These are phyloP conservation scores for Beauveria sp. DNA, from an alignment of 2,329 filamentous ascomycete species.

Conservation along the genomic window DNA sequence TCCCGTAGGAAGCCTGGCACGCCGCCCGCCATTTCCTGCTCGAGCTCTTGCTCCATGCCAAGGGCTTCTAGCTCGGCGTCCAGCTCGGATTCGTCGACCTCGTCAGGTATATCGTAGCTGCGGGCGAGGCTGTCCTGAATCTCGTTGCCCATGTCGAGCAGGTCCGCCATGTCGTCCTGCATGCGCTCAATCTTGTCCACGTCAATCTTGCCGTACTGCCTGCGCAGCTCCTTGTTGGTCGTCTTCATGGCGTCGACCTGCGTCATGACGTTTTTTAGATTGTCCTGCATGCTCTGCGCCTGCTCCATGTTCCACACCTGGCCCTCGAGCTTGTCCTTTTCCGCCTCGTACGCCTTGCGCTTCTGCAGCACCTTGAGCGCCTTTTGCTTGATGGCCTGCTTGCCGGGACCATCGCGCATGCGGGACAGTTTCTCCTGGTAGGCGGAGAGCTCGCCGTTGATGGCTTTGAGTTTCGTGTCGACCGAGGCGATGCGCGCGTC, in stretches of 20 bases:
- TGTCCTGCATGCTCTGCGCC: constrained; percentile 96
- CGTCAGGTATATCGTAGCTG: constrained; percentile 91
- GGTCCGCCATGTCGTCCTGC: constrained; percentile 98
- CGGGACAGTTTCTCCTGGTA: constrained; percentile 84
- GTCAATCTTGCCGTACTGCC: constrained; percentile 95
- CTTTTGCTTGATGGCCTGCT: constrained; percentile 86
- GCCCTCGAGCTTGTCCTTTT: constrained; percentile 86
- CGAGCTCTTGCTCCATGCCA: constrained; percentile 88
- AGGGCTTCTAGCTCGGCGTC: constrained; percentile 94
- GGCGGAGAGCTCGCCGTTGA: constrained; percentile 81
- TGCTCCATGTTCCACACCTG: constrained; percentile 99
- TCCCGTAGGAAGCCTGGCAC: constrained; percentile 86
- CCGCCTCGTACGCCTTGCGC: constrained; percentile 87
- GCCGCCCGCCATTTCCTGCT: constrained; percentile 55
- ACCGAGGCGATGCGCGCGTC: constrained; percentile 77
- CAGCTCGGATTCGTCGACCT: constrained; percentile 92
- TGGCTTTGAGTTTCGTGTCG: constrained; percentile 88
- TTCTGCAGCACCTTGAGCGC: constrained; percentile 90
- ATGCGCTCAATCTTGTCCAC: constrained; percentile 95
- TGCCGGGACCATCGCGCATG: constrained; percentile 94
- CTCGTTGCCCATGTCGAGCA: constrained; percentile 96
- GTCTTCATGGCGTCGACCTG: constrained; percentile 97
- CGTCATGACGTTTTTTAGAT: constrained; percentile 96
- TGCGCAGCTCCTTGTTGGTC: constrained; percentile 84
- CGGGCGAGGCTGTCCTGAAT: constrained; percentile 91